Evolutionary conservation across 2,329 filamentous ascomycete genomes (phyloP).

Genomic region (Cercospora sp.): DNA sequence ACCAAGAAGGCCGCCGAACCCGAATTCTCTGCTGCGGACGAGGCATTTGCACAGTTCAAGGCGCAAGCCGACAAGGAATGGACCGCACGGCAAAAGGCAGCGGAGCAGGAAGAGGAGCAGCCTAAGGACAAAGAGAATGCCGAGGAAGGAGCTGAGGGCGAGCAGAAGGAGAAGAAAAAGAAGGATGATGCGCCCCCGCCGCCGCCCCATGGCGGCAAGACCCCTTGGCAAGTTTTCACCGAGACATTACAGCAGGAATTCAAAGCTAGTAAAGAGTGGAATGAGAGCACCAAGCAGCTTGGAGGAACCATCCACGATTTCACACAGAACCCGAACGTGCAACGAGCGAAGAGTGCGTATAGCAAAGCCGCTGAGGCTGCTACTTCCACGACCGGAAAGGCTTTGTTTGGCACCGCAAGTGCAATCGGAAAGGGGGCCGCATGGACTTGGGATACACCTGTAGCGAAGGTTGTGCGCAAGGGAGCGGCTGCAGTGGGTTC

Average conservation of each 20-base stretch:
- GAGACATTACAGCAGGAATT: slow-evolving; percentile 95
- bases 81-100: slow-evolving; percentile 47
- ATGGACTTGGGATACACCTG: slow-evolving; percentile 96
- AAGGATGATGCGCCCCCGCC: slow-evolving; percentile 69
- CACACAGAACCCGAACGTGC: slow-evolving; percentile 86
- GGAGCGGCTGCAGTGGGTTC: slow-evolving; percentile 83
- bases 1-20: slow-evolving; percentile 28
- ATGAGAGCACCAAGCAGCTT: slow-evolving; percentile 94
- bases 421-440: slow-evolving; percentile 86
- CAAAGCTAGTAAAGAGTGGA: slow-evolving; percentile 97
- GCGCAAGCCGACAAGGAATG: slow-evolving; percentile 41
- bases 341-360: slow-evolving; percentile 81
- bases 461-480: slow-evolving; percentile 86
- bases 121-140: slow-evolving; percentile 44
- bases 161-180: slow-evolving; percentile 59
- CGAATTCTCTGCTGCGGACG: slow-evolving; percentile 37
- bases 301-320: slow-evolving; percentile 87
- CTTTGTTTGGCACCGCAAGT: slow-evolving; percentile 80
- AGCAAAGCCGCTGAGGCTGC: slow-evolving; percentile 82
- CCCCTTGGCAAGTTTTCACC: slow-evolving; percentile 97
- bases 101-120: slow-evolving; percentile 31
- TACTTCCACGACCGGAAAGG: slow-evolving; percentile 72
- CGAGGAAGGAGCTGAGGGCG: slow-evolving; percentile 49
- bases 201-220: slow-evolving; percentile 97
- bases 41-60: slow-evolving; percentile 38